phyloP scores from a whole-genome alignment of 129 eudicot species.

The sunflower (Helianthus annuus) region DNA sequence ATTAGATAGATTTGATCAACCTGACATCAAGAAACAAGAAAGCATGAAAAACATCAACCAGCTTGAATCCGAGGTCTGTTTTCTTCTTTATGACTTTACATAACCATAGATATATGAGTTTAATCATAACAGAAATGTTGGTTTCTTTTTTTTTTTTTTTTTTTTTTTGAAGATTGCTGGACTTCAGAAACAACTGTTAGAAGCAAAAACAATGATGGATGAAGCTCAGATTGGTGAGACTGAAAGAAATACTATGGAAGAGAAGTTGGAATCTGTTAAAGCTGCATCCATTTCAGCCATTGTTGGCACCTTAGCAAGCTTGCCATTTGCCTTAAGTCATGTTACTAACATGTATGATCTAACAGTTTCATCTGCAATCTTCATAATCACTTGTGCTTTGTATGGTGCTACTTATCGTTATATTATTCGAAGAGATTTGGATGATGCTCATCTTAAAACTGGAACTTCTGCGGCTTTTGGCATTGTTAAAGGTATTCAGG shows the following conservation, averaged over 20 bases:
- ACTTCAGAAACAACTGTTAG: conserved; percentile 54
- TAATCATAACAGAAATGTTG: conserved; percentile 19
- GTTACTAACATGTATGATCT: conserved; percentile 41
- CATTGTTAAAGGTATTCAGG: conserved; percentile 73
- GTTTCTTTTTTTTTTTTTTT: too few relatives aligned
- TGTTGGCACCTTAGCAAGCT: conserved; percentile 70
- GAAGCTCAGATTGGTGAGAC: background rate
- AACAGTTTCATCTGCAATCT: conserved; percentile 55
- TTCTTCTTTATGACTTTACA: background rate
- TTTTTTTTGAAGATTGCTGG: conserved; percentile 62
- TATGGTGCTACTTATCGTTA: conserved; percentile 90
- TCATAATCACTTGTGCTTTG: conserved; percentile 69
- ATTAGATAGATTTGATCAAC: conserved; percentile 52
- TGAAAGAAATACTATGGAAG: conserved; percentile 34
- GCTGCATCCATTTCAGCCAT: conserved; percentile 74
- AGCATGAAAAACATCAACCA: conserved; percentile 47
- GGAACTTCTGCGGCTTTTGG: conserved; percentile 94
- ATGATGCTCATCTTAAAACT: conserved; percentile 70
- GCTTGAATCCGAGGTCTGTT: conserved; percentile 68
- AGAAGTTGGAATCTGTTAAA: conserved; percentile 71
- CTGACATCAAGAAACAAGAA: conserved; percentile 48
- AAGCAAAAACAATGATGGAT: conserved; percentile 52
- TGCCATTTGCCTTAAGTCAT: conserved; percentile 61
- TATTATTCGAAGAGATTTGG: conserved; percentile 79
- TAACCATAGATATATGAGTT: background rate